These are phyloP conservation scores for Eucommia ulmoides DNA, from an alignment of 257 asterid species.

Conservation along the genomic window DNA sequence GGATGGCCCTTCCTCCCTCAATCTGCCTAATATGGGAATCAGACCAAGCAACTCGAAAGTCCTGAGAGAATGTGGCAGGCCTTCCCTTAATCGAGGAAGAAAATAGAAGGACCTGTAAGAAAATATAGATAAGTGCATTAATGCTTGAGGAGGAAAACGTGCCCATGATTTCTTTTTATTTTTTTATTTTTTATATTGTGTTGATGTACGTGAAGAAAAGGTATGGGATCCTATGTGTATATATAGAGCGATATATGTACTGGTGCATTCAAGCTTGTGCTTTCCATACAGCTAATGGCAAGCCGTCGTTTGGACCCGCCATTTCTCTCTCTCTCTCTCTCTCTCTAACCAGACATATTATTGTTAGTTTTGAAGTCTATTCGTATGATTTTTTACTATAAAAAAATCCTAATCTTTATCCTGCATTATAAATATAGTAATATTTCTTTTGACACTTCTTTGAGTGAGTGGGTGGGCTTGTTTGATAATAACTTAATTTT, in stretches of 20 bases:
- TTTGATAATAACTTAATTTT: too few relatives aligned
- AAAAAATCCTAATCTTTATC: too few relatives aligned
- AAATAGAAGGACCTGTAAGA: slow-evolving; percentile 12
- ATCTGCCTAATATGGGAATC: slow-evolving; percentile 56
- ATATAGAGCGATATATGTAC: slow-evolving; percentile 1
- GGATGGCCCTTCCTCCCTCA: slow-evolving; percentile 60
- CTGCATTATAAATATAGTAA: too few relatives aligned
- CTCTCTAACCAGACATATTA: slow-evolving; percentile 15
- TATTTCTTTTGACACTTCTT: too few relatives aligned
- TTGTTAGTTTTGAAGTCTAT: too few relatives aligned
- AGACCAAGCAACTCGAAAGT: slow-evolving; percentile 51
- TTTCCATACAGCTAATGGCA: slow-evolving; percentile 50
- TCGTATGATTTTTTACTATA: too few relatives aligned
- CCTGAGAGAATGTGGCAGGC: slow-evolving; percentile 56
- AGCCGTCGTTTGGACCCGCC: slow-evolving; percentile 54
- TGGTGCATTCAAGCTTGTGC: too few relatives aligned
- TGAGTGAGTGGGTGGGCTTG: too few relatives aligned
- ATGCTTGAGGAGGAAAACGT: slow-evolving; percentile 10
- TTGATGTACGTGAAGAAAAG: background rate
- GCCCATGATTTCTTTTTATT: slow-evolving; percentile 11
- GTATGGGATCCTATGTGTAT: slow-evolving; percentile 19
- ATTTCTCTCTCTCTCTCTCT: too few relatives aligned
- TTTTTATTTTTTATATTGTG: background rate
- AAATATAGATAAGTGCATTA: slow-evolving; percentile 6
- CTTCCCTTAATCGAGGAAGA: slow-evolving; percentile 26